Evolutionary conservation across 257 asterid genomes (phyloP), one percentile per base, ranked within the genome.

Genomic region (Solanum bulbocastanum): DNA sequence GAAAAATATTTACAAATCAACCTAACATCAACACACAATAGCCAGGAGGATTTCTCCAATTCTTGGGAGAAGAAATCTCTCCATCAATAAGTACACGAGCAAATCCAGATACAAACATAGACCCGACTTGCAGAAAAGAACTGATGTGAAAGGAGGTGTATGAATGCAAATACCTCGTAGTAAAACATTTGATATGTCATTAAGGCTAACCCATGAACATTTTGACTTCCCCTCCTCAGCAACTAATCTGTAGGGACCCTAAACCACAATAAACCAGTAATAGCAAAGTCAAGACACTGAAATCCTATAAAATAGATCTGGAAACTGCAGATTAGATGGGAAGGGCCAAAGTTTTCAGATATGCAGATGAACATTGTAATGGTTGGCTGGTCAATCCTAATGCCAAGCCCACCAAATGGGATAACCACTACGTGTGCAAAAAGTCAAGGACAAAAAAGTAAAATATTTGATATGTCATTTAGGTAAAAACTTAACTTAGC

Each of bases 231-330:
- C 99, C 93, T 96, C 98, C 90, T 97, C 99, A 0, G 98, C 99
- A 85, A 97, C 99, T 93, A 96, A 91, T 90, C 99, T 94, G 93
- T 94, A 97, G 76, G 99, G 99, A 87, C 98, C 99, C 99, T 97
- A 90, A 86, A 89, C 42, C 82, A 82, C 76, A 88, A 90, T 84
- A 87, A 87, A 89, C 72, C 89, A 93, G 46, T 88, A 44, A 88
- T 10, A 49, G 69, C 10, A 81, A 44, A 3, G 42, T 81, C 85
- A 81, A 81, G 42, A 46, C 68, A 81, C 30, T 46, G 68, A 82
- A 49, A 30, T 30, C 27, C 30, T 18, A 49, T 82, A 49, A 82
- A 18, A 49, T 49, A 49, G 68, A 32, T 82, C 86, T 30, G 69
- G 44, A 82, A 49, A 82, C 1, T 49, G 69, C 86, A 49, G 42